These are phyloP conservation scores for Pulicaria dysenterica DNA, from an alignment of 129 eudicot species.

Conservation along the genomic window DNA sequence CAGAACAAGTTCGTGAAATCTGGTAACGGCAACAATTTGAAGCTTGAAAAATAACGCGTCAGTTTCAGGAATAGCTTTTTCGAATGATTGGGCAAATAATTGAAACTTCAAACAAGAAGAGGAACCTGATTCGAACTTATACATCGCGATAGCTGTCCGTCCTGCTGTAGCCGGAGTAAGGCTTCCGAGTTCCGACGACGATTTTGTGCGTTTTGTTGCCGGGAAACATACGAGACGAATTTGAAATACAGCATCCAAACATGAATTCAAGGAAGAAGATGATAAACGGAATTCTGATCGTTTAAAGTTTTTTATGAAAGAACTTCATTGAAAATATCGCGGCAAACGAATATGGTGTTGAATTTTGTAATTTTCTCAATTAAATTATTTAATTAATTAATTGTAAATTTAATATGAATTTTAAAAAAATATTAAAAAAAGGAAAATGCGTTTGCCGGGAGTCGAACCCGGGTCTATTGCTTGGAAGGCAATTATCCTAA, in stretches of 20 bases:
- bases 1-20: neutral
- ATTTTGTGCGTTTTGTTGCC: conserved; percentile 8
- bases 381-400: neutral
- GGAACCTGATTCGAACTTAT: conserved; percentile 20
- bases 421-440: neutral
- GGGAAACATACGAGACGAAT: neutral
- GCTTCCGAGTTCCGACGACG: conserved; percentile 24
- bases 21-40: neutral
- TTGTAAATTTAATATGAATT: neutral
- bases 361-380: neutral
- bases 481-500: conserved; percentile 98
- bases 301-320: neutral
- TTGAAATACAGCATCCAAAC: neutral
- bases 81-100: too few relatives aligned
- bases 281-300: neutral
- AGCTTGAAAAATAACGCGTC: conserved; percentile 2
- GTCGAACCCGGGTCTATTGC: conserved; percentile 99
- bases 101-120: neutral
- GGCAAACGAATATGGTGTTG: conserved; percentile 10
- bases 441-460: conserved; percentile 74
- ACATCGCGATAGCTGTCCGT: neutral
- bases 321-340: conserved; percentile 9
- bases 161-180: conserved; percentile 12
- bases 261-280: conserved; percentile 7
- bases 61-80: neutral